Evolutionary conservation across 805 yeast genomes (phyloP).

Genomic region (Saccharomyces cerevisiae): DNA sequence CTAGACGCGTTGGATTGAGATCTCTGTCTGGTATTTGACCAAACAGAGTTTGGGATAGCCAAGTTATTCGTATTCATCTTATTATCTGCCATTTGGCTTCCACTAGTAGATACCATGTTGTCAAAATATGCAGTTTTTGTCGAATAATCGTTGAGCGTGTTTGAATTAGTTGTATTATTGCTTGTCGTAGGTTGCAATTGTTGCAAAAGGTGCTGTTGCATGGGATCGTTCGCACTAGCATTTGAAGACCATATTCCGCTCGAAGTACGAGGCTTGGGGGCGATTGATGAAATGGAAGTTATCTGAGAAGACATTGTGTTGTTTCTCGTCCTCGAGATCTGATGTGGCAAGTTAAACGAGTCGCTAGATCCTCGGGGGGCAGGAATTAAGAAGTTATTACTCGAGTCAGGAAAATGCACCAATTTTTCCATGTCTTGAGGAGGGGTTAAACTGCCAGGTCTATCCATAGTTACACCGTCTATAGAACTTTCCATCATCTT

Average conservation of each 20-base stretch:
- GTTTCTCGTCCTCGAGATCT: constrained; percentile 27
- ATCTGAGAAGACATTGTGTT: constrained; percentile 31
- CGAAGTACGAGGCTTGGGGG: constrained; percentile 14
- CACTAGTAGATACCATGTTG: constrained; percentile 5
- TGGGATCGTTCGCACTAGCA: constrained; percentile 16
- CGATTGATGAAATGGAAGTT: constrained; percentile 26
- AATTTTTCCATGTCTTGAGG: constrained; percentile 22
- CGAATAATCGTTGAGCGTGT: constrained; percentile 15
- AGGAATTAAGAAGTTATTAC: constrained; percentile 15
- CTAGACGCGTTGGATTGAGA: constrained; percentile 30
- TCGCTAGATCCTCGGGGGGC: constrained; percentile 27
- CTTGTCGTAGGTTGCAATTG: constrained; percentile 5
- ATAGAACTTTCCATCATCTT: constrained; percentile 13
- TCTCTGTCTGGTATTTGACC: constrained; percentile 22
- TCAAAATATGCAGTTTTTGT: constrained; percentile 18
- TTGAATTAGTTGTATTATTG: constrained; percentile 8
- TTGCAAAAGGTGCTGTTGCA: constrained; percentile 14
- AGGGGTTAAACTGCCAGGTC: constrained; percentile 21
- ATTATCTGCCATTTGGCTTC: constrained; percentile 4
- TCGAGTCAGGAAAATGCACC: constrained; percentile 23
- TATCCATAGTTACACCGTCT: constrained; percentile 13
- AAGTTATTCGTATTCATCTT: constrained; percentile 10
- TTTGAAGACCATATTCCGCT: constrained; percentile 24
- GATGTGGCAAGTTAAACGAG: constrained; percentile 21
- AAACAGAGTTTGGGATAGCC: constrained; percentile 11